phyloP scores from a whole-genome alignment of 1,284 basidiomycete species.

The Phylloboletellus chloephorus region DNA sequence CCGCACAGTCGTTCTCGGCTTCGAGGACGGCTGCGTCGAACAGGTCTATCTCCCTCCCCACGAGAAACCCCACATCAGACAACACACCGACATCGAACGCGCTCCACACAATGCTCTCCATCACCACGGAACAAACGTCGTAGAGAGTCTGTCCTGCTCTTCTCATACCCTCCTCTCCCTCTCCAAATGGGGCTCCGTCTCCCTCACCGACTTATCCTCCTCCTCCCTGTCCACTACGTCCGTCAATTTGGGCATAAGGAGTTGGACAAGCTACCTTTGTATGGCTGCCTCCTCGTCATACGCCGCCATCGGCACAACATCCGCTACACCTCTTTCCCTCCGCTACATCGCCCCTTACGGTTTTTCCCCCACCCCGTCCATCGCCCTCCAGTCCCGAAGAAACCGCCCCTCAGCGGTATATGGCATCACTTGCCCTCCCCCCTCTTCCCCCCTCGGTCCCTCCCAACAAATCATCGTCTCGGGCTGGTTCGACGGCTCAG shows the following conservation, averaged over 20 bases:
- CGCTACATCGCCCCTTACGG: slow-evolving; percentile 45
- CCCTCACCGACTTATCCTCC: slow-evolving; percentile 35
- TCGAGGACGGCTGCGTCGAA: slow-evolving; percentile 56
- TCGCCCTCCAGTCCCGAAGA: slow-evolving; percentile 40
- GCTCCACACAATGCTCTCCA: slow-evolving; percentile 24
- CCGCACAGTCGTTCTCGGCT: slow-evolving; percentile 52
- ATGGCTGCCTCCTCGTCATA: slow-evolving; percentile 48
- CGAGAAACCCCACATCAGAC: slow-evolving; percentile 2
- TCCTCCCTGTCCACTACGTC: slow-evolving; percentile 26
- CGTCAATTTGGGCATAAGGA: slow-evolving; percentile 44
- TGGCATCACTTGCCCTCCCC: slow-evolving; percentile 55
- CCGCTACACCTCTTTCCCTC: slow-evolving; percentile 50
- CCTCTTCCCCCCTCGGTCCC: slow-evolving; percentile 55
- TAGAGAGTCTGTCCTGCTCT: slow-evolving; percentile 51
- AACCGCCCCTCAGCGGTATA: slow-evolving; percentile 57
- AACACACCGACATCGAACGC: slow-evolving; percentile 18
- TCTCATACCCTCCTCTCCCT: slow-evolving; percentile 47
- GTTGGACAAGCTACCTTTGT: slow-evolving; percentile 59
- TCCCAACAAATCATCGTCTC: slow-evolving; percentile 69
- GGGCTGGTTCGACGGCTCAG: slow-evolving; percentile 73
- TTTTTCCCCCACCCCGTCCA: slow-evolving; percentile 42
- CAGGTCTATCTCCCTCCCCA: slow-evolving; percentile 36
- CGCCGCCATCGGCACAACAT: slow-evolving; percentile 62
- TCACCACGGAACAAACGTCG: slow-evolving; percentile 39
- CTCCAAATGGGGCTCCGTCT: slow-evolving; percentile 49